These are phyloP conservation scores for Magnusiomyces sp. DNA, from an alignment of 1,139 yeast species.

Conservation along the genomic window DNA sequence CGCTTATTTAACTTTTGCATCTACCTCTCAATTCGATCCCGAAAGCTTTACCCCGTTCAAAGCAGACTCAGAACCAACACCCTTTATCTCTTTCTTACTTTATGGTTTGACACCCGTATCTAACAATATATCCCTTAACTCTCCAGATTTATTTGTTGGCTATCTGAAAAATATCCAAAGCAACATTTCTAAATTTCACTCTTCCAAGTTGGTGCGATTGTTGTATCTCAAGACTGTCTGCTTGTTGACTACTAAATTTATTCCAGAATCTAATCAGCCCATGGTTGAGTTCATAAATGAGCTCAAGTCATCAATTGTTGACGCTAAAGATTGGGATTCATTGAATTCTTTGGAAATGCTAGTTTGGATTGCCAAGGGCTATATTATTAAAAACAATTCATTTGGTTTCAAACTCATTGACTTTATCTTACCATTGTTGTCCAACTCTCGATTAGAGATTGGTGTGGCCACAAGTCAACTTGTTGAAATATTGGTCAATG, in stretches of 20 bases:
- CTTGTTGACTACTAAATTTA: too few species aligned
- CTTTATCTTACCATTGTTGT: slow-evolving; percentile 33
- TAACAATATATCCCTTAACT: neutral
- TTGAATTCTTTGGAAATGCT: slow-evolving; percentile 41
- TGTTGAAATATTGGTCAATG: slow-evolving; percentile 50
- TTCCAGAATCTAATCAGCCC: too few species aligned
- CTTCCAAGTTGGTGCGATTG: too few species aligned
- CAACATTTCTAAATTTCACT: too few species aligned
- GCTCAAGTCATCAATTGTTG: too few species aligned
- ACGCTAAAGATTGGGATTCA: too few species aligned
- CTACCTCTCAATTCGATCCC: neutral
- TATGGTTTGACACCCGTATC: slow-evolving; percentile 21
- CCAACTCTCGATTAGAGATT: slow-evolving; percentile 29
- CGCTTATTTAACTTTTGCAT: neutral
- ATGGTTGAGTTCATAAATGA: too few species aligned
- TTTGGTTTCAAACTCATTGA: slow-evolving; percentile 37
- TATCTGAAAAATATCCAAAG: too few species aligned
- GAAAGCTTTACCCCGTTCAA: neutral
- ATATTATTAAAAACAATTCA: slow-evolving; percentile 50
- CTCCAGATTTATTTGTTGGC: neutral
- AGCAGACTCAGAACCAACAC: slow-evolving; percentile 27
- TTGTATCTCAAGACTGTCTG: too few species aligned
- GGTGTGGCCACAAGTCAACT: slow-evolving; percentile 39
- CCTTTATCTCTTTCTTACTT: slow-evolving; percentile 40
- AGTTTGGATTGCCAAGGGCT: slow-evolving; percentile 67